phyloP scores from a whole-genome alignment of 176 grass and related monocot genomes.

The Carex myosuroides region DNA sequence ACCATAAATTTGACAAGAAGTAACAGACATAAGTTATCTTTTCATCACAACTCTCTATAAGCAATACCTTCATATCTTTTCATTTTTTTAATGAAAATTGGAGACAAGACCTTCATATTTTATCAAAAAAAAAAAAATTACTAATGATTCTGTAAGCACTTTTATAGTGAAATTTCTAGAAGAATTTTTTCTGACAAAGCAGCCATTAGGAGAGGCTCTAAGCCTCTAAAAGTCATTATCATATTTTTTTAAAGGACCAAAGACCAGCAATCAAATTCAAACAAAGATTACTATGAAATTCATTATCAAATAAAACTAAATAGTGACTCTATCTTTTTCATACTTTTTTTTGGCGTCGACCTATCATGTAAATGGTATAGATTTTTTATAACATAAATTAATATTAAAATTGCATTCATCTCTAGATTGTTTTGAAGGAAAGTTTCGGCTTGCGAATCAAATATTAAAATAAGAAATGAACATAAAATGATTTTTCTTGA shows the following conservation, averaged over 20 bases:
- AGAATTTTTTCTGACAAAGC: not conserved
- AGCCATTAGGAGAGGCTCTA: too few species aligned
- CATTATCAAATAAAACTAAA: not conserved
- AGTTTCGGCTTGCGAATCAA: not conserved
- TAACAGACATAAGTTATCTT: too few species aligned
- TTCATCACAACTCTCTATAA: too few species aligned
- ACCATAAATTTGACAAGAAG: too few species aligned
- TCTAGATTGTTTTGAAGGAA: not conserved
- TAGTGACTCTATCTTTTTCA: not conserved
- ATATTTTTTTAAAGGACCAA: not conserved
- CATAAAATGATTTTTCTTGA: not conserved
- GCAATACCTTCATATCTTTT: too few species aligned
- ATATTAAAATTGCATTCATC: not conserved
- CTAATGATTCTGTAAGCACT: too few species aligned
- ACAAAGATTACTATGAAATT: not conserved
- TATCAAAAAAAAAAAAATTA: too few species aligned
- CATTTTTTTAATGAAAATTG: too few species aligned
- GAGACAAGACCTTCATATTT: too few species aligned
- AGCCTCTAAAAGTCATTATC: too few species aligned
- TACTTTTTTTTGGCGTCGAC: not conserved
- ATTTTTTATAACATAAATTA: not conserved
- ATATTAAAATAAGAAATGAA: not conserved
- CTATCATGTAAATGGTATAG: not conserved
- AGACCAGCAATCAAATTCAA: not conserved
- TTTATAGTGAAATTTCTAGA: not conserved